phyloP scores from a whole-genome alignment of 176 grass and related monocot genomes.

The Alopecurus myosuroides region DNA sequence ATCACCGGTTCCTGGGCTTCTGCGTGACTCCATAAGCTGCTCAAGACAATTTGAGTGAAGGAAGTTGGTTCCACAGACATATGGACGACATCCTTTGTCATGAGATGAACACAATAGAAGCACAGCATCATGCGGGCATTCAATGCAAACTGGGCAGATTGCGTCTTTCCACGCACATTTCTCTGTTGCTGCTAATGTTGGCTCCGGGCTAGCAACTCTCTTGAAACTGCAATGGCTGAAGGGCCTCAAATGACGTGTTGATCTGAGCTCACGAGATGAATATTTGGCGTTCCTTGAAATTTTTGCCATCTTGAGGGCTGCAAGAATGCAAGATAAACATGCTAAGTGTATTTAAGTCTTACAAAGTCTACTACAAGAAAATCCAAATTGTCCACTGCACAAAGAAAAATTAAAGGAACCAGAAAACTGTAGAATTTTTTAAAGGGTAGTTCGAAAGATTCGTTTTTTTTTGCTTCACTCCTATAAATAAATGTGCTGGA shows the following conservation, averaged over 20 bases:
- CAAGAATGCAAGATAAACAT: conserved; percentile 6
- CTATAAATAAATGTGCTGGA: neutral
- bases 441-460: neutral
- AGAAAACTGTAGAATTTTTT: neutral
- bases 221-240: conserved; percentile 10
- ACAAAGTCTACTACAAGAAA: neutral
- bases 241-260: conserved; percentile 13
- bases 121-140: conserved; percentile 76
- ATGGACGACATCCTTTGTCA: conserved; percentile 77
- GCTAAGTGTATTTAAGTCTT: neutral
- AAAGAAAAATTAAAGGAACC: neutral
- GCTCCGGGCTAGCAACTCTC: conserved; percentile 22
- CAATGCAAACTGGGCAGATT: conserved; percentile 77
- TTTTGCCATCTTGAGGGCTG: conserved; percentile 51
- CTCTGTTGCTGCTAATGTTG: conserved; percentile 40
- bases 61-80: conserved; percentile 68
- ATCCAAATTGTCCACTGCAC: neutral
- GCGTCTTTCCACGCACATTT: conserved; percentile 70
- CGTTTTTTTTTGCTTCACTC: neutral
- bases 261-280: conserved; percentile 18
- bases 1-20: conserved; percentile 23
- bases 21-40: conserved; percentile 59
- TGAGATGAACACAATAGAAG: conserved; percentile 88
- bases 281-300: conserved; percentile 15
- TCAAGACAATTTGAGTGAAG: conserved; percentile 81